Base-by-base conservation (phyloP, 148 eudicot species). In the Bassia scoparia region DNA sequence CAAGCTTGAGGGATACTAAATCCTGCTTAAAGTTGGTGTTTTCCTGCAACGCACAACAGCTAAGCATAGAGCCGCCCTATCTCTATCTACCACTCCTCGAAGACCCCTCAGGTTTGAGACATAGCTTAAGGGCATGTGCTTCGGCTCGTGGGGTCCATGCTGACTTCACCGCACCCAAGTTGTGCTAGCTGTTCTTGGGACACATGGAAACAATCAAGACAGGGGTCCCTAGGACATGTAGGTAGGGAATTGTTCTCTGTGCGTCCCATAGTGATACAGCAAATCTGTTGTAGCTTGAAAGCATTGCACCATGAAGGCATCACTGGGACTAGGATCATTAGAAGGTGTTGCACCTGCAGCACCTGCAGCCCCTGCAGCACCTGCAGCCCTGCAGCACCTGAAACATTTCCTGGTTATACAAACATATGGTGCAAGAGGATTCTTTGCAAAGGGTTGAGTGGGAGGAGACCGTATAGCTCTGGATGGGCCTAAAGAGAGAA, bases 171-270 rank as follows among this genome's bases (percentile, higher is more conserved):
- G n/a, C n/a, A n/a, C n/a, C n/a, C n/a, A n/a, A n/a, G n/a, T n/a
- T n/a, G n/a, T n/a, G n/a, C n/a, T n/a, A n/a, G n/a, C n/a, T n/a
- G n/a, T n/a, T n/a, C n/a, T n/a, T n/a, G n/a, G n/a, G 68, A 72
- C 35, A 68, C 60, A 14, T 75, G 78, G 67, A 75, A 75, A 46
- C 55, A 68, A 24, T 75, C 78, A 7, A 75, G 78, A 48, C 78
- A 75, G 23, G 72, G 67, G 35, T 75, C 58, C 17, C 73, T 73
- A 18, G 12, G 78, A 60, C 27, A 56, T 21, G 44, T 44, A 75
- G 18, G 78, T 75, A 4, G 65, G 78, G 27, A 75, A 17, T 33
- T 0, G 34, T 75, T 75, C 10, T 68, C 73, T 18, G 78, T 68
- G 31, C 23, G 35, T 30, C 73, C 78, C 73, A 54, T 71, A 17